Evolutionary conservation across 306 rosid genomes (phyloP).

Genomic region (Vicia villosa): DNA sequence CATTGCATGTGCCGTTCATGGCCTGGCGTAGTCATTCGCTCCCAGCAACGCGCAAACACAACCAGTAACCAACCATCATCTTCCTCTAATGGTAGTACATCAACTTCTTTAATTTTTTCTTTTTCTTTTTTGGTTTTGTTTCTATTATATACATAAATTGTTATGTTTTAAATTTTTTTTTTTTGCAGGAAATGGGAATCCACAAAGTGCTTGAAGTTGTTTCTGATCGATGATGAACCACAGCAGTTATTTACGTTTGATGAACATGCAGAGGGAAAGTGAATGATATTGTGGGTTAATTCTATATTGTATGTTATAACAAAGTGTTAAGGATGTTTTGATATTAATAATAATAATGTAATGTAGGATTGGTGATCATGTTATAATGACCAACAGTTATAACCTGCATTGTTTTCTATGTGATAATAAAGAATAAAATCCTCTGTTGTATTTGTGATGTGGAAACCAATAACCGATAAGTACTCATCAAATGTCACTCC

Average conservation of each 20-base stretch:
- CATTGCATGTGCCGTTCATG: constrained; percentile 75
- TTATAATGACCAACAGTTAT: constrained; percentile 39
- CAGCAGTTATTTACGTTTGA: constrained; percentile 31
- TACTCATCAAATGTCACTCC: no score
- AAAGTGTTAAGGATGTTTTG: background rate
- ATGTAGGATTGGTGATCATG: constrained; percentile 42
- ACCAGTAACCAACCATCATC: constrained; percentile 12
- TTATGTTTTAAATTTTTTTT: constrained; percentile 33
- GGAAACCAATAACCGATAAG: background rate
- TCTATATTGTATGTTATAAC: constrained; percentile 27
- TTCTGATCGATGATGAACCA: constrained; percentile 33
- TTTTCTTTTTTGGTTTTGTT: constrained; percentile 20
- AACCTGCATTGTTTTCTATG: constrained; percentile 36
- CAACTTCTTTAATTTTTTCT: background rate
- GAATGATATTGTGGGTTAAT: background rate
- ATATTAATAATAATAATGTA: constrained; percentile 39
- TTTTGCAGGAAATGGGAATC: constrained; percentile 46
- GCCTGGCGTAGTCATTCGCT: constrained; percentile 60
- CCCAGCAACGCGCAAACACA: background rate
- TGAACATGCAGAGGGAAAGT: constrained; percentile 22
- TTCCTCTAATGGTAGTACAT: constrained; percentile 32
- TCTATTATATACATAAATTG: background rate
- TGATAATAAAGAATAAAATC: constrained; percentile 40
- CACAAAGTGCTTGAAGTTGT: constrained; percentile 37
- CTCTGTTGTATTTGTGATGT: constrained; percentile 44